phyloP scores from a whole-genome alignment of 2,329 filamentous ascomycete genomes.

The Pseudogymnoascus sp. region DNA sequence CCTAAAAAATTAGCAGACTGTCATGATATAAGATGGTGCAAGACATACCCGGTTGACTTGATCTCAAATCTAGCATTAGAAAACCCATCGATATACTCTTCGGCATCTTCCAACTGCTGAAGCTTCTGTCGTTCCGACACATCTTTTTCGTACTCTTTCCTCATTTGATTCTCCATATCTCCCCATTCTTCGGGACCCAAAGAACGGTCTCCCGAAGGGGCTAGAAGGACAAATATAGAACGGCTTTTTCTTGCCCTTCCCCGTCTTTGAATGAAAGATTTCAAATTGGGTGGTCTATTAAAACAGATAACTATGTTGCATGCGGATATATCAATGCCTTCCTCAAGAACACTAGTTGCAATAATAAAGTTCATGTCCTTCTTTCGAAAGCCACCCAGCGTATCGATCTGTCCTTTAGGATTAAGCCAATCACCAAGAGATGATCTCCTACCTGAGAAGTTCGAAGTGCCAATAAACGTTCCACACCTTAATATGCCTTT shows the following conservation, averaged over 20 bases:
- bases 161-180: slow-evolving; percentile 65
- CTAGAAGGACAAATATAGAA: slow-evolving; percentile 49
- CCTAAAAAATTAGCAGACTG: slow-evolving; percentile 30
- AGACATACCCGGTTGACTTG: slow-evolving; percentile 34
- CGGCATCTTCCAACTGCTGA: slow-evolving; percentile 19
- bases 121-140: slow-evolving; percentile 22
- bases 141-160: slow-evolving; percentile 30
- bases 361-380: slow-evolving; percentile 48
- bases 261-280: slow-evolving; percentile 58
- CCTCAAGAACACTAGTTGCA: slow-evolving; percentile 58
- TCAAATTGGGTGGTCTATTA: slow-evolving; percentile 52
- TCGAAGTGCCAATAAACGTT: slow-evolving; percentile 49
- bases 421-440: slow-evolving; percentile 36
- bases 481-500: slow-evolving; percentile 42
- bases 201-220: slow-evolving; percentile 31
- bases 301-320: slow-evolving; percentile 61
- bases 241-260: slow-evolving; percentile 52
- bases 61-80: slow-evolving; percentile 31
- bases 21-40: slow-evolving; percentile 9
- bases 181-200: slow-evolving; percentile 48
- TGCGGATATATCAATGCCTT: slow-evolving; percentile 58
- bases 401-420: slow-evolving; percentile 28
- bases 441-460: slow-evolving; percentile 29
- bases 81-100: slow-evolving; percentile 30
- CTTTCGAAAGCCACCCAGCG: slow-evolving; percentile 44